Conservation (phyloP, 2,329 filamentous ascomycete species). For the Colletotrichum liaoningense region DNA sequence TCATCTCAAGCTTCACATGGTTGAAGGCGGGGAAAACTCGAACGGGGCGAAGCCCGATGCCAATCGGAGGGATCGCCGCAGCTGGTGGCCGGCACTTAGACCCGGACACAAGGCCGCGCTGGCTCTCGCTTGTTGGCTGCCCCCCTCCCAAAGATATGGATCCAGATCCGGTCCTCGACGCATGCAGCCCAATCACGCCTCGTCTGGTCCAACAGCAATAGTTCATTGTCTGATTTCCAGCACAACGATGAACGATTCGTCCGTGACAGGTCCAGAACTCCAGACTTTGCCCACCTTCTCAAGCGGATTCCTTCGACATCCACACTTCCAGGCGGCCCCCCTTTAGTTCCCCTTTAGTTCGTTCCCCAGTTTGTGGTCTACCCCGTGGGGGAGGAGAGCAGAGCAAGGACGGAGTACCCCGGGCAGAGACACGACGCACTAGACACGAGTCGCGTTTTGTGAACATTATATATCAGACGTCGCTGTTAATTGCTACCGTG, state of each 20-base stretch:
- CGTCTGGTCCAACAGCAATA: background rate
- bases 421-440: background rate
- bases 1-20: background rate
- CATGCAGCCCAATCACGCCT: constrained; percentile 22
- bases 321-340: background rate
- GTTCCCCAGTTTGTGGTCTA: background rate
- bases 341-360: background rate
- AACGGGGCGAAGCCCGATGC: constrained; percentile 9
- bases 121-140: background rate
- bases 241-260: background rate
- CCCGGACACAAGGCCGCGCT: constrained; percentile 22
- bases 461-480: background rate
- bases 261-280: background rate
- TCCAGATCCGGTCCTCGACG: background rate
- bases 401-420: background rate
- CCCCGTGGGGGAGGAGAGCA: background rate
- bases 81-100: background rate
- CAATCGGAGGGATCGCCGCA: constrained; percentile 20
- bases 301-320: constrained; percentile 6
- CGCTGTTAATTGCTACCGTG: background rate
- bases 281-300: background rate
- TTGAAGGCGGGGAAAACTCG: background rate
- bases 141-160: background rate
- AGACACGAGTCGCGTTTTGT: background rate
- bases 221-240: background rate